Percentiles rank a stretch among this genome's conserved stretches.
Evolutionary conservation across 176 grass and related monocot genomes (phyloP).

Genomic region (Eragrostis nindensis): DNA sequence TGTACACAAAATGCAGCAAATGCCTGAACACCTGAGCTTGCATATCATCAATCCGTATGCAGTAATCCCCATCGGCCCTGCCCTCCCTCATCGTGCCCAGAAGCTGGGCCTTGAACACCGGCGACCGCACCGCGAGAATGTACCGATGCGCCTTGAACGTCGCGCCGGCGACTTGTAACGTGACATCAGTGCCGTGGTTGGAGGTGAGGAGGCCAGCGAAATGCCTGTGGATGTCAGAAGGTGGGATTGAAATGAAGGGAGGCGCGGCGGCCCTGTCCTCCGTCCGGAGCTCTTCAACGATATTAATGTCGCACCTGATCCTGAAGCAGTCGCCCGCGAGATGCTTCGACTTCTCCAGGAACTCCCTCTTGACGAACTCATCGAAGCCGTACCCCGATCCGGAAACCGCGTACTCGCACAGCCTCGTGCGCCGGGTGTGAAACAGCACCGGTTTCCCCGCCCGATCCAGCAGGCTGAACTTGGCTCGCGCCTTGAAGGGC

Average conservation of each 20-base stretch:
- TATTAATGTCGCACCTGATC: slow-evolving; percentile 19
- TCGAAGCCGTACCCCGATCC: neutral
- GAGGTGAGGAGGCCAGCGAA: slow-evolving; percentile 14
- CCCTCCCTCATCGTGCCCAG: too few relatives aligned
- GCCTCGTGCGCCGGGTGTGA: neutral
- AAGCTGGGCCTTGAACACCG: too few relatives aligned
- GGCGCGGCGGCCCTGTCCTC: neutral
- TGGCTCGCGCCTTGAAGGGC: neutral
- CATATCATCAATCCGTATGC: neutral
- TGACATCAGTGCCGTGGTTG: slow-evolving; percentile 30
- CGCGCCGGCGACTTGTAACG: slow-evolving; percentile 39
- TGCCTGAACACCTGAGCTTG: neutral
- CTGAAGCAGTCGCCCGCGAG: slow-evolving; percentile 20
- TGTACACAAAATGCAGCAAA: slow-evolving; percentile 49
- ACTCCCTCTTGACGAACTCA: neutral
- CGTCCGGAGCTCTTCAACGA: neutral
- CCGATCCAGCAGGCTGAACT: slow-evolving; percentile 12
- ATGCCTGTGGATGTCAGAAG: slow-evolving; percentile 26
- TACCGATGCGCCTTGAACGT: slow-evolving; percentile 30
- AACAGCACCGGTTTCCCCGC: neutral
- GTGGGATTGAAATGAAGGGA: neutral
- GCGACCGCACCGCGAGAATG: neutral
- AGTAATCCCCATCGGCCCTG: too few relatives aligned
- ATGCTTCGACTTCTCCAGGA: slow-evolving; percentile 23
- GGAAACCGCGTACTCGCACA: neutral